Evolutionary conservation across 1,284 basidiomycete species (phyloP).

Genomic region (Neonothopanus nambi): DNA sequence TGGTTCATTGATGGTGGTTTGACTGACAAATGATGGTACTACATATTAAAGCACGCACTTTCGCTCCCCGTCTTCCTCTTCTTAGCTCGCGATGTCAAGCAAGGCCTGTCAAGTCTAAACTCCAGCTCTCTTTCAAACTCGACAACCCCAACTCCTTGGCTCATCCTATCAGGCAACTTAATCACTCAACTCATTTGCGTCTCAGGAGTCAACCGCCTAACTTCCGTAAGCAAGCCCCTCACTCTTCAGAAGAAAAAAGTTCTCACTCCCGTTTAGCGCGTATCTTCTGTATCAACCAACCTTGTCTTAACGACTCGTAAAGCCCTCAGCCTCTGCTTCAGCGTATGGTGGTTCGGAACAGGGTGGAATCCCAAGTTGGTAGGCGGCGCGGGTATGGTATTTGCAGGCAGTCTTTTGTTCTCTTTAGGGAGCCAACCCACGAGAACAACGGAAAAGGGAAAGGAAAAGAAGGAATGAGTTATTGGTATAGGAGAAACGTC

Average conservation of each 20-base stretch:
- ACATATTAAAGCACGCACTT: constrained; percentile 53
- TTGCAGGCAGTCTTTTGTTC: constrained; percentile 62
- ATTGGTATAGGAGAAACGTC: too few species aligned
- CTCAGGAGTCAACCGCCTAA: constrained; percentile 82
- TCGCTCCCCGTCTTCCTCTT: constrained; percentile 78
- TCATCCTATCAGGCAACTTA: constrained; percentile 68
- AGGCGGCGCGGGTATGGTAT: constrained; percentile 64
- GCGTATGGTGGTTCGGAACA: constrained; percentile 75
- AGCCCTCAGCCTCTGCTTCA: constrained; percentile 69
- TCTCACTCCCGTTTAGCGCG: too few species aligned
- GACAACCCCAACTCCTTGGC: constrained; percentile 36
- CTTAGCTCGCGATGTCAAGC: constrained; percentile 55
- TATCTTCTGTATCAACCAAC: constrained; percentile 73
- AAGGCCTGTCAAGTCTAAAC: constrained; percentile 51
- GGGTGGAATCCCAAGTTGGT: constrained; percentile 65
- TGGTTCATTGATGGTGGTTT: too few species aligned
- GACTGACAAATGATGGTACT: constrained; percentile 1
- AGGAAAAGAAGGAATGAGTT: not conserved
- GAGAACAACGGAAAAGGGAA: not conserved
- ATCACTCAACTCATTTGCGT: constrained; percentile 85
- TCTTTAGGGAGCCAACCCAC: constrained; percentile 5
- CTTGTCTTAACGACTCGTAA: constrained; percentile 71
- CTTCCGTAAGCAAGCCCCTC: constrained; percentile 55
- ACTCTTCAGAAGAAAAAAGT: too few species aligned
- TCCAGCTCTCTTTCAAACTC: constrained; percentile 20